These are phyloP conservation scores for Amborella trichopoda DNA, from an alignment of 164 flowering plant species.

Conservation along the genomic window DNA sequence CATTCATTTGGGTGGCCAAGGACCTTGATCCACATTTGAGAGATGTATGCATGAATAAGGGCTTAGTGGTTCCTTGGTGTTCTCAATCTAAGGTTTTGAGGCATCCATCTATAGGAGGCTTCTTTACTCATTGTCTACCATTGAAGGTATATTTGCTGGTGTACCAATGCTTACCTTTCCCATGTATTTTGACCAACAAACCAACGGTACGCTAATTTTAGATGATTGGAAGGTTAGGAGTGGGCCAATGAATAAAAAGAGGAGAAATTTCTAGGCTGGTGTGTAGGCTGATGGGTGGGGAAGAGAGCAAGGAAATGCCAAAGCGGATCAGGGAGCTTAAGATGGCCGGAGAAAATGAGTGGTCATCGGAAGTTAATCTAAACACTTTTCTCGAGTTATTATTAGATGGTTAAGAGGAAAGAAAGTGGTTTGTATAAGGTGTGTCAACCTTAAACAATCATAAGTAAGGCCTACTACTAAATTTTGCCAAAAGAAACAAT, in stretches of 20 bases:
- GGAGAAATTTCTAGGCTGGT: conserved; percentile 15
- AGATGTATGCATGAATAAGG: conserved; percentile 18
- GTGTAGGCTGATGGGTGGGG: conserved; percentile 21
- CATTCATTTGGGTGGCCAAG: conserved; percentile 33
- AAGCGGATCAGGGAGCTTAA: conserved; percentile 13
- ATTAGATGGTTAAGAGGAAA: conserved; percentile 28
- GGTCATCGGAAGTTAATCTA: too few relatives aligned
- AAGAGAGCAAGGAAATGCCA: conserved; percentile 17
- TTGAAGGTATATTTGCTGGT: conserved; percentile 35
- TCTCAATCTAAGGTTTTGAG: conserved; percentile 49
- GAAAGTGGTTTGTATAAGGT: conserved; percentile 14
- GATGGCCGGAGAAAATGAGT: too few relatives aligned
- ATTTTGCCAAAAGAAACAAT: too few relatives aligned
- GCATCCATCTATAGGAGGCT: conserved; percentile 54
- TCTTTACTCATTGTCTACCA: conserved; percentile 56
- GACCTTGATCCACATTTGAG: conserved; percentile 14
- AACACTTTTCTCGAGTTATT: too few relatives aligned
- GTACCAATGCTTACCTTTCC: conserved; percentile 56
- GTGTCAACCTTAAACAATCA: too few relatives aligned
- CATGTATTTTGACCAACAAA: conserved; percentile 29
- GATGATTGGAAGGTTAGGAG: conserved; percentile 51
- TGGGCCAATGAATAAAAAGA: conserved; percentile 8
- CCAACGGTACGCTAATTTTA: conserved; percentile 28
- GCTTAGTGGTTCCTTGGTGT: conserved; percentile 32
- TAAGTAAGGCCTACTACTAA: too few relatives aligned